Percentiles rank a stretch among this genome's conserved stretches.
Evolutionary conservation across 2,329 filamentous ascomycete genomes (phyloP).

Genomic region (Aspergillus eucalypticola): DNA sequence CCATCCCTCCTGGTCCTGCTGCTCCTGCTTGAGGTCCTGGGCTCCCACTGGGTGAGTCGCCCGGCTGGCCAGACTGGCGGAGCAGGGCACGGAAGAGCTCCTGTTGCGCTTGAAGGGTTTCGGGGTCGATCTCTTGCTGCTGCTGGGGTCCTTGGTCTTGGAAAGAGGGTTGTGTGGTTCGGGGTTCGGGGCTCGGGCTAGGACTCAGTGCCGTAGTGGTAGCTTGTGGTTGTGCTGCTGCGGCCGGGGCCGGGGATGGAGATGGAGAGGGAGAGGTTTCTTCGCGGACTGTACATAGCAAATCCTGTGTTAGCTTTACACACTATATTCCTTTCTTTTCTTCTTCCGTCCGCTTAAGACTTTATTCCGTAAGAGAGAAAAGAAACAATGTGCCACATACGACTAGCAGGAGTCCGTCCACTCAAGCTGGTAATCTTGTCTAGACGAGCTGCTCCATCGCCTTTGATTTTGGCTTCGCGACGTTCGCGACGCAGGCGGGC

Average conservation of each 20-base stretch:
- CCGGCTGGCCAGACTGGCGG: constrained; percentile 31
- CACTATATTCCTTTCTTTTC: constrained; percentile 1
- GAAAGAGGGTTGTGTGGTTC: background rate
- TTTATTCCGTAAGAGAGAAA: background rate
- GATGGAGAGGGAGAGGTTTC: constrained; percentile 32
- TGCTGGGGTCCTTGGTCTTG: constrained; percentile 14
- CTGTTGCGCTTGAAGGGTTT: constrained; percentile 26
- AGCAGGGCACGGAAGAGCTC: constrained; percentile 45
- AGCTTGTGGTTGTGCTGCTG: background rate
- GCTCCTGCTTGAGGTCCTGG: background rate
- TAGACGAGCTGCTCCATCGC: constrained; percentile 59
- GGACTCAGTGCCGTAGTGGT: constrained; percentile 7
- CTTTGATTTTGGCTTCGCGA: constrained; percentile 62
- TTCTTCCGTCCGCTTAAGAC: too few species aligned
- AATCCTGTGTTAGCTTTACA: too few species aligned
- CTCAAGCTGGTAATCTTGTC: constrained; percentile 64
- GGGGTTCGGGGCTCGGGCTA: background rate
- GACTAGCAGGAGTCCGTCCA: constrained; percentile 49
- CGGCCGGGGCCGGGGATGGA: constrained; percentile 21
- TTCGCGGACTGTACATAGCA: constrained; percentile 24
- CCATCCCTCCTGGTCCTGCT: background rate
- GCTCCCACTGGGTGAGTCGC: constrained; percentile 9
- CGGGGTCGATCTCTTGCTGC: constrained; percentile 6
- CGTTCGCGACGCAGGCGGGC: constrained; percentile 64
- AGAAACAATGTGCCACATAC: constrained; percentile 25